Conservation (phyloP, 2,329 filamentous ascomycete species). For the Cytospora piceae region DNA sequence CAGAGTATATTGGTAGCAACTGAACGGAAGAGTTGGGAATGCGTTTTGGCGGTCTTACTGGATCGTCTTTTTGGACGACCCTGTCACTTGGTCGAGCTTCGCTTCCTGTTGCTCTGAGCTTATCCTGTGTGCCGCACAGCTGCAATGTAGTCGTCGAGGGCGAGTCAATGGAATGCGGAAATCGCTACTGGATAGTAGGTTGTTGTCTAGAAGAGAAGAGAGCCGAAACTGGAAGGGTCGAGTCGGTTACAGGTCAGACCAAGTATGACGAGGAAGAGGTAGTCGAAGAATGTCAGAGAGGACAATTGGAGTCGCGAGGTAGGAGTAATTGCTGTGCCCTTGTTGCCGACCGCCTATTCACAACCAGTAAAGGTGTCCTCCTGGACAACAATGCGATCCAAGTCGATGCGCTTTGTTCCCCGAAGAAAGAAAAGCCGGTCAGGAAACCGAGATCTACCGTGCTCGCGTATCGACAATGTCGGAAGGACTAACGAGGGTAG, state of each 20-base stretch:
- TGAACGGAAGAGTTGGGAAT: slow-evolving; percentile 72
- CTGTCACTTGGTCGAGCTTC: not conserved
- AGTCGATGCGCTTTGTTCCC: slow-evolving; percentile 23
- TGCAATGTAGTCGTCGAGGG: not conserved
- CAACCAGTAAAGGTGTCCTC: slow-evolving; percentile 31
- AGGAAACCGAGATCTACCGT: slow-evolving; percentile 25
- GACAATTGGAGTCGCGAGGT: not conserved
- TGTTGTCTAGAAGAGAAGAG: not conserved
- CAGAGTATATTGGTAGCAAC: slow-evolving; percentile 51
- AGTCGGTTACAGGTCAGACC: not conserved
- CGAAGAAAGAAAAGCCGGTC: slow-evolving; percentile 28
- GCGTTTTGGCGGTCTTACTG: slow-evolving; percentile 62
- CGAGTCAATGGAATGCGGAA: not conserved
- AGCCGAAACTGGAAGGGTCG: not conserved
- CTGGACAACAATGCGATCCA: slow-evolving; percentile 25
- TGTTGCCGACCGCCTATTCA: slow-evolving; percentile 28
- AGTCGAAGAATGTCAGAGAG: not conserved
- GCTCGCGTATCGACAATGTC: slow-evolving; percentile 16
- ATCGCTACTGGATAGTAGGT: not conserved
- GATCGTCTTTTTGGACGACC: slow-evolving; percentile 27
- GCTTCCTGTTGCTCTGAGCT: not conserved
- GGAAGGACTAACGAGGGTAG: slow-evolving; percentile 14
- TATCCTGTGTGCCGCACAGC: not conserved
- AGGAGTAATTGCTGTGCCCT: slow-evolving; percentile 18
- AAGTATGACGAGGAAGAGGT: not conserved